Percentiles rank a stretch among this genome's conserved stretches.
Conservation (phyloP, 192 early-diverging fungal genomes). For the Nowakowskiella sp. region DNA sequence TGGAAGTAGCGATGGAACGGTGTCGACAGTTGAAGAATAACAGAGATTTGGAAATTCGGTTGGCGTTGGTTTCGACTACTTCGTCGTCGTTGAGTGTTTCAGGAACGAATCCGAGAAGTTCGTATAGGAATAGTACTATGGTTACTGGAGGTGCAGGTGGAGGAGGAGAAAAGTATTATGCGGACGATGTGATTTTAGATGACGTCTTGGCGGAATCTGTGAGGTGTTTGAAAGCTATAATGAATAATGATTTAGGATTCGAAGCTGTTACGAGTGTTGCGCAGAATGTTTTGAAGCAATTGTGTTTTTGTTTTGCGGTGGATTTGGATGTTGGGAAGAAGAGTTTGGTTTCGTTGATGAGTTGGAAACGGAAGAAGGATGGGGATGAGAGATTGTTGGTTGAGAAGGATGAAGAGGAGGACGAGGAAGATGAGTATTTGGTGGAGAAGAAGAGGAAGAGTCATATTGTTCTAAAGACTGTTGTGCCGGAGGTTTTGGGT, state of each 20-base stretch:
- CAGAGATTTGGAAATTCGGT: neutral
- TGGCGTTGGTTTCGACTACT: neutral
- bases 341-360: neutral
- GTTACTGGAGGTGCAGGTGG: too few relatives aligned
- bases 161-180: slow-evolving; percentile 12
- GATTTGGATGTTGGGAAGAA: neutral
- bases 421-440: neutral
- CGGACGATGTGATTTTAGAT: slow-evolving; percentile 21
- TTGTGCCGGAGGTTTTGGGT: slow-evolving; percentile 17
- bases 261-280: slow-evolving; percentile 14
- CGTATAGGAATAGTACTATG: too few relatives aligned
- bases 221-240: slow-evolving; percentile 18
- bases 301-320: slow-evolving; percentile 16
- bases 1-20: slow-evolving; percentile 25
- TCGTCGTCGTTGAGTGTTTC: neutral
- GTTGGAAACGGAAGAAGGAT: neutral
- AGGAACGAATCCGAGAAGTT: neutral
- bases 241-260: slow-evolving; percentile 17
- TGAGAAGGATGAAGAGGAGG: neutral
- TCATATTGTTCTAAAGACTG: slow-evolving; percentile 7
- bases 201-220: slow-evolving; percentile 14
- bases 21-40: slow-evolving; percentile 9
- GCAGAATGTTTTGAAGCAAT: slow-evolving; percentile 11
- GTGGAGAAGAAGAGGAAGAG: slow-evolving; percentile 1
- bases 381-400: neutral